These are phyloP conservation scores for Rhizophora mangle DNA, from an alignment of 345 rosid species.

Conservation along the genomic window DNA sequence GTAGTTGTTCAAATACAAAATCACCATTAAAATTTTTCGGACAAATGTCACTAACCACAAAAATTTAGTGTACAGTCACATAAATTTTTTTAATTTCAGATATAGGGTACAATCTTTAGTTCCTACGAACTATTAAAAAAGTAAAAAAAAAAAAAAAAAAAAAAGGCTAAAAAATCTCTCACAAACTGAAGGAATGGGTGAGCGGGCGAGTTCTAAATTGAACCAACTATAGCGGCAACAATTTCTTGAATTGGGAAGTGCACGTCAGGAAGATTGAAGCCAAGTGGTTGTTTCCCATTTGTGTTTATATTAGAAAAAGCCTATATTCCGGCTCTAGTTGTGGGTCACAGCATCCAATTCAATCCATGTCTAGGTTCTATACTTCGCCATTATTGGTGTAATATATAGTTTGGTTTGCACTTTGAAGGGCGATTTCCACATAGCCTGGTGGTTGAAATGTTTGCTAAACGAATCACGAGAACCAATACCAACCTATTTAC, in stretches of 20 bases:
- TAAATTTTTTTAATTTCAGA: no score
- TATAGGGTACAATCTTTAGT: neutral
- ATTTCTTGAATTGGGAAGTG: neutral
- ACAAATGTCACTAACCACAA: no score
- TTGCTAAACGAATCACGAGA: neutral
- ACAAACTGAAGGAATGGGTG: neutral
- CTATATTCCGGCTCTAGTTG: neutral
- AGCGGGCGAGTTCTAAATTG: neutral
- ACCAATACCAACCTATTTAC: slow-evolving; percentile 21
- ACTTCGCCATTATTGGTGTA: no score
- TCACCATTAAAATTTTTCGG: no score
- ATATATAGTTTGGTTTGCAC: no score
- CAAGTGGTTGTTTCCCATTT: neutral
- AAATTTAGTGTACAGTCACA: no score
- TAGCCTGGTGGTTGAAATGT: slow-evolving; percentile 16
- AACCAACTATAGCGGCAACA: neutral
- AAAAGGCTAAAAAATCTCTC: neutral
- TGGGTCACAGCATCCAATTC: neutral
- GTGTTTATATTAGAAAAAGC: neutral
- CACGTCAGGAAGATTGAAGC: neutral
- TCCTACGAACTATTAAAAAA: neutral
- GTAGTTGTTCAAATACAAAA: no score
- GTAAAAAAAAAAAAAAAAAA: neutral
- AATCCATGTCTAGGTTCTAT: no score
- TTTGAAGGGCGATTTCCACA: slow-evolving; percentile 13